A percentile compares a stretch with the other conserved stretches of the same genome.
These are phyloP conservation scores for Pinus taeda DNA, from an alignment of 75 land plant species.

Conservation along the genomic window DNA sequence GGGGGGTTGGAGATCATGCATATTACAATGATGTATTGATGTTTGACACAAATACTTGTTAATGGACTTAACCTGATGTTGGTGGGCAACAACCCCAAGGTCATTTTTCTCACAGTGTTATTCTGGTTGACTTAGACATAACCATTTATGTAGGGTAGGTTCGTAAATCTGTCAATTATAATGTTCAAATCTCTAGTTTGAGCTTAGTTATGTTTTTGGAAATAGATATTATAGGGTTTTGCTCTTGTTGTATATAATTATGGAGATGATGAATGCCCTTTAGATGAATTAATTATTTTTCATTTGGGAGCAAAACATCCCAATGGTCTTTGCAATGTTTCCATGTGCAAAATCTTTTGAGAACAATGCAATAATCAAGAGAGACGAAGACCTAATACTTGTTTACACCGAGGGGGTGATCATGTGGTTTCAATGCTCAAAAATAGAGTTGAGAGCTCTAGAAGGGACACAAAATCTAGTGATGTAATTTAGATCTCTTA, in stretches of 20 bases:
- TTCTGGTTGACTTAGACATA: conserved; percentile 42
- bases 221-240: neutral
- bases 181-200: too few species aligned
- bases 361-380: conserved; percentile 26
- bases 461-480: neutral
- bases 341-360: conserved; percentile 43
- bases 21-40: conserved; percentile 74
- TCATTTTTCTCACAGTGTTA: conserved; percentile 66
- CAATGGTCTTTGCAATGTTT: conserved; percentile 13
- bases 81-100: conserved; percentile 63
- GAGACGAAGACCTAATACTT: conserved; percentile 12
- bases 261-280: conserved; percentile 80
- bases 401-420: neutral
- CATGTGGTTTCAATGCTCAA: too few species aligned
- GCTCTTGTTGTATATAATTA: conserved; percentile 30
- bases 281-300: conserved; percentile 52
- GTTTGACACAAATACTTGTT: conserved; percentile 38
- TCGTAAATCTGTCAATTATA: neutral
- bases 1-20: conserved; percentile 71
- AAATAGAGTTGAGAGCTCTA: neutral
- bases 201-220: neutral
- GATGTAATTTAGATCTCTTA: neutral
- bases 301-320: conserved; percentile 56
- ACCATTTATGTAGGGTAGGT: conserved; percentile 71
- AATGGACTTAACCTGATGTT: conserved; percentile 53